These are phyloP conservation scores for Naganishia cerealis DNA, from an alignment of 1,284 basidiomycete species.

Conservation along the genomic window DNA sequence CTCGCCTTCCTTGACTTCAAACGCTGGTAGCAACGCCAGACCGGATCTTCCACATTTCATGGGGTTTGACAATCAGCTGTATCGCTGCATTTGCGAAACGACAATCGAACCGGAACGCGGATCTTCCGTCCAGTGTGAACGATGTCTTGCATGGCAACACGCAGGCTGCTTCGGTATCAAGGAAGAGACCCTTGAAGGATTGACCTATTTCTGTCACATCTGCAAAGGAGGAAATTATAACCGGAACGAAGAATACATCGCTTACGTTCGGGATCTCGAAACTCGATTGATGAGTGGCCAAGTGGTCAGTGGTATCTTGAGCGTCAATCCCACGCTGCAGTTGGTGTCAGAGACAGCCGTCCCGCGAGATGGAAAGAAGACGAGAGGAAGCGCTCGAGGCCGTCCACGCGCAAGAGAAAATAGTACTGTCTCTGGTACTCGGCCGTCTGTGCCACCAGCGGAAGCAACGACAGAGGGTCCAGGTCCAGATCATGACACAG, in stretches of 20 bases:
- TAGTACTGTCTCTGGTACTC: slow-evolving; percentile 3
- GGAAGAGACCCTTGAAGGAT: slow-evolving; percentile 67
- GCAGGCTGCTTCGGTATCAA: slow-evolving; percentile 78
- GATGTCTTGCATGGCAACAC: slow-evolving; percentile 86
- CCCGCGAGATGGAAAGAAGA: slow-evolving; percentile 29
- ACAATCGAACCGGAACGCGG: slow-evolving; percentile 72
- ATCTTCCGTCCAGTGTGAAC: slow-evolving; percentile 87
- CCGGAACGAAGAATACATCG: slow-evolving; percentile 30
- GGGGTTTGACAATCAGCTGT: slow-evolving; percentile 51
- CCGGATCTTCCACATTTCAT: slow-evolving; percentile 46
- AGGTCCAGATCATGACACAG: not conserved
- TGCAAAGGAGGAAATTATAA: slow-evolving; percentile 37
- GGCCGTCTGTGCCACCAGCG: slow-evolving; percentile 10
- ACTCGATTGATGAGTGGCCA: slow-evolving; percentile 16
- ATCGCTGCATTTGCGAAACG: slow-evolving; percentile 54
- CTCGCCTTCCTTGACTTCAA: slow-evolving; percentile 1
- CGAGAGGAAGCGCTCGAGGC: slow-evolving; percentile 22
- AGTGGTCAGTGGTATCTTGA: slow-evolving; percentile 23
- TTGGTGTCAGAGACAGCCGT: slow-evolving; percentile 10
- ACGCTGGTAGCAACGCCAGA: slow-evolving; percentile 29
- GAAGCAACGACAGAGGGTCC: slow-evolving; percentile 12
- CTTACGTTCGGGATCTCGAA: slow-evolving; percentile 28
- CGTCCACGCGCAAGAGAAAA: slow-evolving; percentile 19
- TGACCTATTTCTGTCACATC: slow-evolving; percentile 56
- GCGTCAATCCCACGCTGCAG: slow-evolving; percentile 25